Conservation (phyloP, 2,329 filamentous ascomycete genomes). For the Curvularia hawaiiensis region DNA sequence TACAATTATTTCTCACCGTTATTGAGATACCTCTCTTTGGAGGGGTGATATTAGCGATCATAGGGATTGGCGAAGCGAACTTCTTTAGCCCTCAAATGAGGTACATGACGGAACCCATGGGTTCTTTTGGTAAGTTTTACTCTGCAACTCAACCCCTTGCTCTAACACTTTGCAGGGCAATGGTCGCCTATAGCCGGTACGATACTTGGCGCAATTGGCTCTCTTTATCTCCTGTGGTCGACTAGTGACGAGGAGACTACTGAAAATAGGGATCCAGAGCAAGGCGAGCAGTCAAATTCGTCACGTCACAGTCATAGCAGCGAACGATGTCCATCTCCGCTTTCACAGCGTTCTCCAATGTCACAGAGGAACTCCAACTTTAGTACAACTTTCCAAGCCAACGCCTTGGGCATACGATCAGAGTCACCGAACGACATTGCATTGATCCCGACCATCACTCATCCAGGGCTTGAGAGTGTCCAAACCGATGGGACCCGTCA, state of each 20-base stretch:
- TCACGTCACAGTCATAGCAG: constrained; percentile 31
- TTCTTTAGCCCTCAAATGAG: constrained; percentile 63
- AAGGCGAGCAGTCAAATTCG: constrained; percentile 7
- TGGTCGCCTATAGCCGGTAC: constrained; percentile 67
- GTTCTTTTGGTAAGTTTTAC: constrained; percentile 55
- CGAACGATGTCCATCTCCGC: constrained; percentile 12
- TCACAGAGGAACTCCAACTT: background rate
- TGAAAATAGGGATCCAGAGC: constrained; percentile 13
- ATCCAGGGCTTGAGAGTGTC: constrained; percentile 11
- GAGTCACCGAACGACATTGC: constrained; percentile 21
- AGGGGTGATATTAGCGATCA: constrained; percentile 62
- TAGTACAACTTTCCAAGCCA: background rate
- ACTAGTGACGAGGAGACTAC: constrained; percentile 36
- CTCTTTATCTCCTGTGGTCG: constrained; percentile 59
- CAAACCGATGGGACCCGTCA: constrained; percentile 6
- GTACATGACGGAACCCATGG: constrained; percentile 67
- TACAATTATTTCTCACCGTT: constrained; percentile 46
- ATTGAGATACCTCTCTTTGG: constrained; percentile 65
- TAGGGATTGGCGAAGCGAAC: constrained; percentile 67
- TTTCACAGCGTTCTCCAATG: constrained; percentile 1
- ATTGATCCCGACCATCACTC: constrained; percentile 23
- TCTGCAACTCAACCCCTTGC: background rate
- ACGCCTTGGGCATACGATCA: constrained; percentile 21
- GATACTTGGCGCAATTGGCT: constrained; percentile 62
- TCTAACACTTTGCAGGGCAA: constrained; percentile 45